phyloP scores from a whole-genome alignment of 1,284 basidiomycete genomes.

The Ceratobasidium sp. region DNA sequence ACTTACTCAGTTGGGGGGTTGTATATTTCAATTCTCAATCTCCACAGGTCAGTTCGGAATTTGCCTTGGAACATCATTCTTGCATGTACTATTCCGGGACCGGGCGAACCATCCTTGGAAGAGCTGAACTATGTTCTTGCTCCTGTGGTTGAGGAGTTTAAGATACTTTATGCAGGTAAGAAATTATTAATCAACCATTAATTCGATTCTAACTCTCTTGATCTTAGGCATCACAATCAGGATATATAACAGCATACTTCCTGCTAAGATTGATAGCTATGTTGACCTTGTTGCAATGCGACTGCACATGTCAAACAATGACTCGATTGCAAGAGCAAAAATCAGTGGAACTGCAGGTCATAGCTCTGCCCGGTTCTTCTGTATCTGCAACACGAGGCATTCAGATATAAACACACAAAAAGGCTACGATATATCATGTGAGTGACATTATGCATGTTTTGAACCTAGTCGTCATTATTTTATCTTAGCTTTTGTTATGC shows the following conservation, averaged over 20 bases:
- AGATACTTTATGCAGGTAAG: conserved; percentile 3
- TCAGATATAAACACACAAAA: not conserved
- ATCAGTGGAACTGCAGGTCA: not conserved
- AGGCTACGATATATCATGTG: conserved; percentile 17
- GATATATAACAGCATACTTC: not conserved
- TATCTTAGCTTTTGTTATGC: not conserved
- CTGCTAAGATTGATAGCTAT: not conserved
- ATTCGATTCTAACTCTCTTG: not conserved
- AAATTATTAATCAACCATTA: not conserved
- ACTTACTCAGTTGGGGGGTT: not conserved
- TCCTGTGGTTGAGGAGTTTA: not conserved
- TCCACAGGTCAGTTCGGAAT: not conserved
- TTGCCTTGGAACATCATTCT: not conserved
- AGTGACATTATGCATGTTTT: too few species aligned
- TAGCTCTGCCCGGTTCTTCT: not conserved
- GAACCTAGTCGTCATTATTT: too few species aligned
- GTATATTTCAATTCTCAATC: not conserved
- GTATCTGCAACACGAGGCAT: not conserved
- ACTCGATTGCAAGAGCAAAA: not conserved
- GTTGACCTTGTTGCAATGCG: not conserved
- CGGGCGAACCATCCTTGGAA: not conserved
- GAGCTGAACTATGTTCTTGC: conserved; percentile 12
- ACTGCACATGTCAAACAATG: not conserved
- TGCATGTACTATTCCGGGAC: conserved; percentile 2
- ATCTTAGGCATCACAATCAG: not conserved